phyloP scores from a whole-genome alignment of 2,329 filamentous ascomycete species.

The Colletotrichum tamarilloi region DNA sequence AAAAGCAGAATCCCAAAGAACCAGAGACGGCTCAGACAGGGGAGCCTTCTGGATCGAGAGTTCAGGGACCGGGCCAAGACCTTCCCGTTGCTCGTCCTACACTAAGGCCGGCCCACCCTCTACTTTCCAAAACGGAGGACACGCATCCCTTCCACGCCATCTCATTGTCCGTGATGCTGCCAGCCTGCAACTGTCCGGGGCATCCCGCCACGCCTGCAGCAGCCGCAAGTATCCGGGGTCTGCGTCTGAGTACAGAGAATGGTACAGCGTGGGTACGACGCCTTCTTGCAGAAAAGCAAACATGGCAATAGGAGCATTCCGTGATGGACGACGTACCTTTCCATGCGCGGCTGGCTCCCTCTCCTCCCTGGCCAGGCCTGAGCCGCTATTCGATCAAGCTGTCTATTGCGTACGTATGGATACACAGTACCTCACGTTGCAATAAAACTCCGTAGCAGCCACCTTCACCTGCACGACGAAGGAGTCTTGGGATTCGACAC shows the following conservation, averaged over 20 bases:
- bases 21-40: background rate
- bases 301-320: background rate
- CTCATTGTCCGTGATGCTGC: slow-evolving; percentile 13
- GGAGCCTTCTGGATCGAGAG: background rate
- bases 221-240: background rate
- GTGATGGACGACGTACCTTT: background rate
- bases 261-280: background rate
- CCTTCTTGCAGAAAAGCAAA: background rate
- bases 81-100: slow-evolving; percentile 19
- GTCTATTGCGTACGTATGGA: too few species aligned
- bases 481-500: background rate
- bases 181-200: slow-evolving; percentile 17
- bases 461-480: slow-evolving; percentile 1
- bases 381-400: background rate
- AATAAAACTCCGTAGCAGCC: background rate
- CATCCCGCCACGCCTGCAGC: background rate
- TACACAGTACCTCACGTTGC: background rate
- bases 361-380: too few species aligned
- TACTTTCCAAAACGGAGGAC: slow-evolving; percentile 28
- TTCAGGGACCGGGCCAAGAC: slow-evolving; percentile 24
- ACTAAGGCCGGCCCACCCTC: slow-evolving; percentile 2
- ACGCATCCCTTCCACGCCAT: slow-evolving; percentile 23
- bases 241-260: background rate
- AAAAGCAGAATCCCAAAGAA: background rate
- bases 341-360: background rate